Evolutionary conservation across 2,329 filamentous ascomycete species (phyloP).

Genomic region (Fusarium penzigii): DNA sequence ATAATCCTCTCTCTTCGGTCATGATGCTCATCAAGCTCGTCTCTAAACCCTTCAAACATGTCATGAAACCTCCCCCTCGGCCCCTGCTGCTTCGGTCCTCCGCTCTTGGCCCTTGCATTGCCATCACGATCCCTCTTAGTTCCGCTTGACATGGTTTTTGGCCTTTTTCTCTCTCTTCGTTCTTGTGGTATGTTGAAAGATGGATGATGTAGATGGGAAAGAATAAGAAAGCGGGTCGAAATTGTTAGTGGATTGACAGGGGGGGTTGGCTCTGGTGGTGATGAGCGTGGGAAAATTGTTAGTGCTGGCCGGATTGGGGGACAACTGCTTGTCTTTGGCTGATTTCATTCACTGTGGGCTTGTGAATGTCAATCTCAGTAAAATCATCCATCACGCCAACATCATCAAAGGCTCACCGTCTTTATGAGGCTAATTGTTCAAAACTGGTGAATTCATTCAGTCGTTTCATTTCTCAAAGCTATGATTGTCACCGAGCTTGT

Average conservation of each 20-base stretch:
- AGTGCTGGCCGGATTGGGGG: conserved; percentile 13
- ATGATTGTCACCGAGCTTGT: conserved; percentile 7
- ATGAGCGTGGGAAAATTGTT: conserved; percentile 22
- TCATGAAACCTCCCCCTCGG: conserved; percentile 54
- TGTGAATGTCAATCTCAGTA: neutral
- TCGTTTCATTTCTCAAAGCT: neutral
- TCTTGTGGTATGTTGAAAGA: conserved; percentile 1
- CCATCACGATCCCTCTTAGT: conserved; percentile 58
- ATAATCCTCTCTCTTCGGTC: conserved; percentile 87
- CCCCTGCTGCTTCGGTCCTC: conserved; percentile 29
- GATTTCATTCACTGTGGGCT: conserved; percentile 3
- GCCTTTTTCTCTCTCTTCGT: conserved; percentile 18
- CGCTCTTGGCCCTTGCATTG: conserved; percentile 44
- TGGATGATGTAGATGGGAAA: conserved; percentile 24
- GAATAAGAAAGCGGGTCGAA: conserved; percentile 18
- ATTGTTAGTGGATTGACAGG: conserved; percentile 25
- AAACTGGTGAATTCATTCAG: neutral
- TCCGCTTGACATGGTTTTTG: conserved; percentile 38
- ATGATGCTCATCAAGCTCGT: conserved; percentile 91
- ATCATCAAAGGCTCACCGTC: neutral
- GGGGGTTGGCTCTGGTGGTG: conserved; percentile 1
- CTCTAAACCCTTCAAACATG: conserved; percentile 85
- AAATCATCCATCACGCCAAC: neutral
- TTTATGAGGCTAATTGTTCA: neutral
- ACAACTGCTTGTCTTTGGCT: neutral